Conservation (phyloP, 768 basidiomycete species). For the Russula brevipes region DNA sequence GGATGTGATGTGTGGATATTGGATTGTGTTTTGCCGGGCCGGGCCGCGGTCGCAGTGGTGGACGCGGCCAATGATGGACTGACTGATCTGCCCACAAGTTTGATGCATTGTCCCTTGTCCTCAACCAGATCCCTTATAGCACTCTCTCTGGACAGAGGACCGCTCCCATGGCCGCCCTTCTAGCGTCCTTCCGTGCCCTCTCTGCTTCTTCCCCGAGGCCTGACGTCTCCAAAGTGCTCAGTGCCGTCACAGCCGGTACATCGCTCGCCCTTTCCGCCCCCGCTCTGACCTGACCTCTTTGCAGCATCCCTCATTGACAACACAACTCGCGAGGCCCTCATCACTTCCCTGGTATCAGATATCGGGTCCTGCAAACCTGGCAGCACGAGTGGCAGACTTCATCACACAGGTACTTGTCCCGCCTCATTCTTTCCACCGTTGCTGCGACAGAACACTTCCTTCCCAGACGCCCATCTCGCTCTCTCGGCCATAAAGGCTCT, state of each 20-base stretch:
- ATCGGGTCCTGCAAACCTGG: slow-evolving; percentile 17
- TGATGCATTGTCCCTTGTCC: slow-evolving; percentile 11
- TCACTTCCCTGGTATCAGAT: slow-evolving; percentile 6
- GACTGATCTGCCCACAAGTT: background rate
- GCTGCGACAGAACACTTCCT: background rate
- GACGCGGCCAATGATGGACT: background rate
- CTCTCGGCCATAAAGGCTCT: slow-evolving; percentile 70
- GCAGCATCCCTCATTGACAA: slow-evolving; percentile 30
- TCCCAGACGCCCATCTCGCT: slow-evolving; percentile 62
- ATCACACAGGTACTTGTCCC: slow-evolving; percentile 14
- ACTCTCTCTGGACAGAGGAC: background rate
- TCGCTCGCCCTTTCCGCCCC: slow-evolving; percentile 33
- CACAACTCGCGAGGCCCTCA: slow-evolving; percentile 10
- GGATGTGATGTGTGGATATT: background rate
- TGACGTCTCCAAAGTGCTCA: slow-evolving; percentile 45
- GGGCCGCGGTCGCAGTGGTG: background rate
- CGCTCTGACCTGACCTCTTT: slow-evolving; percentile 44
- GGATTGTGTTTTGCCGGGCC: background rate
- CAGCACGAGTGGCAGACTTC: slow-evolving; percentile 14
- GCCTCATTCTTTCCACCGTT: background rate
- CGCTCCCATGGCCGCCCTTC: slow-evolving; percentile 41
- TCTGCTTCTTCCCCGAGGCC: slow-evolving; percentile 22
- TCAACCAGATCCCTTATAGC: background rate
- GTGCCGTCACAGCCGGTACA: slow-evolving; percentile 48
- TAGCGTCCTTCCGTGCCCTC: slow-evolving; percentile 42